Percentiles rank a stretch among this genome's conserved stretches.
phyloP scores from a whole-genome alignment of 768 basidiomycete genomes.

The Leccinum broughii region DNA sequence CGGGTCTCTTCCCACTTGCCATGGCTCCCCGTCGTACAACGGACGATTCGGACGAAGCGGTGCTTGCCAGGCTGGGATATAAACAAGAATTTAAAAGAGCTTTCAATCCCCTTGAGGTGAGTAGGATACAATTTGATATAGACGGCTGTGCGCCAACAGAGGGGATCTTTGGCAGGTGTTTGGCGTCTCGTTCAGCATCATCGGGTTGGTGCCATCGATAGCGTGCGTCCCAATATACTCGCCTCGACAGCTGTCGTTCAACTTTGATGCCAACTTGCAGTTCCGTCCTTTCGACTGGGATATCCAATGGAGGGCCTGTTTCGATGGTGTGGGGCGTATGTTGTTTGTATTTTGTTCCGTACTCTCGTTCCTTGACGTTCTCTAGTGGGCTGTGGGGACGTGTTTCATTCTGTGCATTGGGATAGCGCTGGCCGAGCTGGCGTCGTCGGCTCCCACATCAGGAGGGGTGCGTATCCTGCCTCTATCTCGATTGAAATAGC shows the following conservation, averaged over 20 bases:
- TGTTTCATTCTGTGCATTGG: conserved; percentile 39
- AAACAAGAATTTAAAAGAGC: conserved; percentile 37
- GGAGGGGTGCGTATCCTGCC: conserved; percentile 31
- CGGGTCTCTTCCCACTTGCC: not conserved
- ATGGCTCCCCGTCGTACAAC: conserved; percentile 1
- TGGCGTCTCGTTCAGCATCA: conserved; percentile 67
- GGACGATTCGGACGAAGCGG: conserved; percentile 25
- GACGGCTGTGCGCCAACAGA: not conserved
- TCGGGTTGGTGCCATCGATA: conserved; percentile 64
- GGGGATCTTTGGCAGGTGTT: conserved; percentile 48
- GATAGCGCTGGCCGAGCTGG: conserved; percentile 39
- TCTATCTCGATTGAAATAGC: not conserved
- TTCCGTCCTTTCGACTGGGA: conserved; percentile 43
- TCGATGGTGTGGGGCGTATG: conserved; percentile 45
- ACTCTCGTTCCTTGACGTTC: not conserved
- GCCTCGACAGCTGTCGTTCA: not conserved
- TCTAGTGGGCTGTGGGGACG: conserved; percentile 37
- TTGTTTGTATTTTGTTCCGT: not conserved
- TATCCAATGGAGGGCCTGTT: conserved; percentile 48
- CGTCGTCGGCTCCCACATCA: conserved; percentile 39
- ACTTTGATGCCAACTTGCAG: conserved; percentile 20
- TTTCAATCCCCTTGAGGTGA: conserved; percentile 32
- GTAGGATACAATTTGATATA: not conserved
- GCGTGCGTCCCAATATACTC: conserved; percentile 39
- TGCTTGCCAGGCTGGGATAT: conserved; percentile 33